These are phyloP conservation scores for Saksenaea vasiformis DNA, from an alignment of 371 early-diverging fungal species.

Conservation along the genomic window DNA sequence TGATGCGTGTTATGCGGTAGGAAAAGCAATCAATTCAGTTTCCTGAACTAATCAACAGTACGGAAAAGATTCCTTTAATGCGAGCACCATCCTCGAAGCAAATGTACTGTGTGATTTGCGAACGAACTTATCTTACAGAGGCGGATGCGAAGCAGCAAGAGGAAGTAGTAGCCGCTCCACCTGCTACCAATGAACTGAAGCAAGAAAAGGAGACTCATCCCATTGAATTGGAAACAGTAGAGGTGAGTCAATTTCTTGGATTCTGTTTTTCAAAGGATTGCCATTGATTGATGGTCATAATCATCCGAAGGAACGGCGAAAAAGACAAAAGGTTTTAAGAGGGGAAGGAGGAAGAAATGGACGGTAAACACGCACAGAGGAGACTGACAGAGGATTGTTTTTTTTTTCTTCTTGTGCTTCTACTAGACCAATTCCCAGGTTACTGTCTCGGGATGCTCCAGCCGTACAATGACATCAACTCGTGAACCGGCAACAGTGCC, in stretches of 20 bases:
- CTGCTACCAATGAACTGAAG: background rate
- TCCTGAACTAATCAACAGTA: background rate
- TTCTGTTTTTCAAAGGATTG: background rate
- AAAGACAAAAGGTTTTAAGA: background rate
- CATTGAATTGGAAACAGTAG: background rate
- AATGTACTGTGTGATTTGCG: slow-evolving; percentile 70
- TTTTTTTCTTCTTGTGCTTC: no score
- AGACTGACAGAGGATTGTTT: background rate
- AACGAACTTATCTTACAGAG: slow-evolving; percentile 39
- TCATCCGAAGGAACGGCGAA: background rate
- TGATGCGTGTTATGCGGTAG: slow-evolving; percentile 60
- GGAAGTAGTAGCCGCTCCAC: background rate
- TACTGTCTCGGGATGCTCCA: background rate
- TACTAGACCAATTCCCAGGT: background rate
- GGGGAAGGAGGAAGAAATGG: background rate
- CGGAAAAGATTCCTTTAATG: slow-evolving; percentile 59
- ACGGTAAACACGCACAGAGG: no score
- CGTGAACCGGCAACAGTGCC: background rate
- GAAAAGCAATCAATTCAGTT: background rate
- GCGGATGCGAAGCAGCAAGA: slow-evolving; percentile 15
- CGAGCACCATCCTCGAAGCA: slow-evolving; percentile 58
- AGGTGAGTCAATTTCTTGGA: background rate
- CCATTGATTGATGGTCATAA: background rate
- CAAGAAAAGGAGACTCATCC: background rate
- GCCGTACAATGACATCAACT: background rate